A percentile compares a stretch with the other conserved stretches of the same genome.
phyloP scores from a whole-genome alignment of 192 early-diverging fungal species.

The Coemansia sp. region DNA sequence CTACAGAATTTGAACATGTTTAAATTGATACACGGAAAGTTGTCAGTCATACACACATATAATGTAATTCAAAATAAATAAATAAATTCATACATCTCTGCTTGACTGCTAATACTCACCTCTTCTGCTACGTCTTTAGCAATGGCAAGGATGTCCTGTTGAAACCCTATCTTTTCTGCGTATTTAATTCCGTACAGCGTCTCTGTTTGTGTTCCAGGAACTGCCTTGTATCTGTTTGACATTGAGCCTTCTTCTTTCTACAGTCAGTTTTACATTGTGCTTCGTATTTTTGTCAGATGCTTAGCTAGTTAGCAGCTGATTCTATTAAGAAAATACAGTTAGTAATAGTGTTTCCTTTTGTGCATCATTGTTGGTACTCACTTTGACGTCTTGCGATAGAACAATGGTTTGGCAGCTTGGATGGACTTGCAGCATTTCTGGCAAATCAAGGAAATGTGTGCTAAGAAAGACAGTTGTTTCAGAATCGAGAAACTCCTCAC shows the following conservation, averaged over 20 bases:
- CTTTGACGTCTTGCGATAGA: slow-evolving; percentile 4
- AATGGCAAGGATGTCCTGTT: slow-evolving; percentile 23
- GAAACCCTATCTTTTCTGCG: slow-evolving; percentile 36
- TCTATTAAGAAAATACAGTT: too few relatives aligned
- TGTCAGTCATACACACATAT: too few relatives aligned
- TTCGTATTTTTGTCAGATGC: too few relatives aligned
- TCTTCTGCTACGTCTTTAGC: slow-evolving; percentile 50
- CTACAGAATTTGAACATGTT: too few relatives aligned
- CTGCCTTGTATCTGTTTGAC: slow-evolving; percentile 22
- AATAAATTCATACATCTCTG: too few relatives aligned
- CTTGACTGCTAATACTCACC: slow-evolving; percentile 2
- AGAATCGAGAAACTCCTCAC: slow-evolving; percentile 63
- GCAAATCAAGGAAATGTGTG: slow-evolving; percentile 76
- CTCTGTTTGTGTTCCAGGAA: slow-evolving; percentile 20
- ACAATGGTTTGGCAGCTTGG: slow-evolving; percentile 48
- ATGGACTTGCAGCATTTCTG: slow-evolving; percentile 56
- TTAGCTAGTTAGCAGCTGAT: too few relatives aligned
- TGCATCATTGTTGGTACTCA: not conserved
- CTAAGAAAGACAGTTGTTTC: slow-evolving; percentile 69
- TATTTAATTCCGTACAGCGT: slow-evolving; percentile 43
- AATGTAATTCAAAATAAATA: too few relatives aligned
- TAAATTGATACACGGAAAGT: too few relatives aligned
- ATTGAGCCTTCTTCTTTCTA: not conserved
- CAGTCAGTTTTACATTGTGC: too few relatives aligned
- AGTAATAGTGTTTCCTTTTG: too few relatives aligned